Conservation (phyloP, 2,329 filamentous ascomycete genomes). For the Alternaria angustiovoidea region DNA sequence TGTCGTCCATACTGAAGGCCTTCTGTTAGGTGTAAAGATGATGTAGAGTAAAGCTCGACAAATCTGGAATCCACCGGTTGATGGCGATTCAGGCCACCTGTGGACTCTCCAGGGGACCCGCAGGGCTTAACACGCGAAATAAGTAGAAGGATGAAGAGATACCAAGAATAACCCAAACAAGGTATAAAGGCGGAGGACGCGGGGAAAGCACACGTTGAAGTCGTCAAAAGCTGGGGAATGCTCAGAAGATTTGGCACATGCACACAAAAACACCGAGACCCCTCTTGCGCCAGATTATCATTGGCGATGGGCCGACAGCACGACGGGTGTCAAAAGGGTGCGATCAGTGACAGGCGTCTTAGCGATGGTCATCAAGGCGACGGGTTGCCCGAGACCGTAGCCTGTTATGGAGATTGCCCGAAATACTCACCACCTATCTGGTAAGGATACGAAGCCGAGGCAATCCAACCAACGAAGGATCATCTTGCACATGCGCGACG, state of each 20-base stretch:
- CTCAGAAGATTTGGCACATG: constrained; percentile 38
- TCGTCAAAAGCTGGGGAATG: constrained; percentile 18
- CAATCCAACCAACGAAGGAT: constrained; percentile 19
- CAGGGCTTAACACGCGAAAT: not conserved
- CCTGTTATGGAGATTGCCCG: constrained; percentile 42
- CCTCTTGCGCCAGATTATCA: constrained; percentile 27
- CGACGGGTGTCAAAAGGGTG: constrained; percentile 29
- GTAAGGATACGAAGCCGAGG: constrained; percentile 29
- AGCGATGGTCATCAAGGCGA: constrained; percentile 20
- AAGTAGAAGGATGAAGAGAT: constrained; percentile 11
- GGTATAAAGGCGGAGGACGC: constrained; percentile 28
- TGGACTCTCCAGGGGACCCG: not conserved
- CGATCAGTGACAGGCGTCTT: constrained; percentile 35
- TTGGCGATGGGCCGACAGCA: constrained; percentile 26
- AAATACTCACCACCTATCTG: constrained; percentile 40
- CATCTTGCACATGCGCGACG: constrained; percentile 31
- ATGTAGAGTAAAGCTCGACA: not conserved
- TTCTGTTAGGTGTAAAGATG: constrained; percentile 8
- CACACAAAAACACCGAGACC: constrained; percentile 23
- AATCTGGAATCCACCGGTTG: not conserved
- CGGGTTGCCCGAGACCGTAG: constrained; percentile 26
- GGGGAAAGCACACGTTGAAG: constrained; percentile 39
- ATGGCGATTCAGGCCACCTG: not conserved
- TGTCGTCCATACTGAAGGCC: constrained; percentile 35
- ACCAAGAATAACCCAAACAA: constrained; percentile 14